Percentiles rank a stretch among this genome's conserved stretches.
Conservation (phyloP, 257 asterid species). For the Salvia rosmarinus region DNA sequence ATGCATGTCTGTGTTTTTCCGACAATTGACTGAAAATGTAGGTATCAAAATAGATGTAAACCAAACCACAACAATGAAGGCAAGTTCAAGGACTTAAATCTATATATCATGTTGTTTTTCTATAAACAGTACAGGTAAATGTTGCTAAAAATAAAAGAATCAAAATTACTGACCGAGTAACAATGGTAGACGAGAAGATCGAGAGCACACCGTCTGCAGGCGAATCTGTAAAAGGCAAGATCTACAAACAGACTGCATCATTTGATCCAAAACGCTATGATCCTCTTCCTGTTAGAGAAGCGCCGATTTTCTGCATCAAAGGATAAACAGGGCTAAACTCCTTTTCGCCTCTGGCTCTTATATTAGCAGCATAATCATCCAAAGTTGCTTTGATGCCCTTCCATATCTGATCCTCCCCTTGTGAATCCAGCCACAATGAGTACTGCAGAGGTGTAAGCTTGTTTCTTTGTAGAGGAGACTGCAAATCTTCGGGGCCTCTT, state of each 20-base stretch:
- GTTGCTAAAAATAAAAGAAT: constrained; percentile 29
- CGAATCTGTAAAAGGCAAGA: constrained; percentile 11
- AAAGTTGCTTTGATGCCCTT: constrained; percentile 86
- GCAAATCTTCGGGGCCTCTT: constrained; percentile 87
- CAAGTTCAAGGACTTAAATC: constrained; percentile 1
- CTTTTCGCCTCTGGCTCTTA: constrained; percentile 83
- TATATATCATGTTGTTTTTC: constrained; percentile 2
- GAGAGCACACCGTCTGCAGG: constrained; percentile 21
- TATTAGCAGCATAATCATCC: constrained; percentile 83
- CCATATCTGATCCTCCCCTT: constrained; percentile 98
- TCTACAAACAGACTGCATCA: constrained; percentile 5
- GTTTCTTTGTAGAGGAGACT: constrained; percentile 89
- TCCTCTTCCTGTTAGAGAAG: constrained; percentile 52
- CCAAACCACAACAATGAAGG: background rate
- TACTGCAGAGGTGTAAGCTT: constrained; percentile 80
- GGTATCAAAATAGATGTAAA: background rate
- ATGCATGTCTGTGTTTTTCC: background rate
- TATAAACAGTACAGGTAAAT: background rate
- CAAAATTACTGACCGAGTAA: background rate
- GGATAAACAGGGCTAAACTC: constrained; percentile 91
- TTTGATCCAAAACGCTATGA: constrained; percentile 17
- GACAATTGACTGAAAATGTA: background rate
- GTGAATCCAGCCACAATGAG: constrained; percentile 94
- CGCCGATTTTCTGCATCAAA: constrained; percentile 72
- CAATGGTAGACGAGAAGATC: constrained; percentile 4